These are phyloP conservation scores for Eragrostis nindensis DNA, from an alignment of 176 grass and related monocot species.

Conservation along the genomic window DNA sequence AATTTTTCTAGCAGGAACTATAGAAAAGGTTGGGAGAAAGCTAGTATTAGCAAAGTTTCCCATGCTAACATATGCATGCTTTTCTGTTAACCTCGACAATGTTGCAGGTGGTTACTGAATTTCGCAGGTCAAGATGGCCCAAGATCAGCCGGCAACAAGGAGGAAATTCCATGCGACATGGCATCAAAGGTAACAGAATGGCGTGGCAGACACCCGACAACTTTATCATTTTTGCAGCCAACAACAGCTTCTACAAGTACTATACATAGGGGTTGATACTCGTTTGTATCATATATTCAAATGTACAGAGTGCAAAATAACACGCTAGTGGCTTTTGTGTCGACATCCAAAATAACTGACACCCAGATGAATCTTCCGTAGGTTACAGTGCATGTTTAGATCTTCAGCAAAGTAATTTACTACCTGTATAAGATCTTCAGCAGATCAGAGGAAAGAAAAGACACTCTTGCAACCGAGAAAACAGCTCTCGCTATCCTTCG, in stretches of 20 bases:
- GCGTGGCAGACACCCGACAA: constrained; percentile 69
- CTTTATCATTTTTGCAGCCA: constrained; percentile 60
- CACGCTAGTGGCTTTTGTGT: neutral
- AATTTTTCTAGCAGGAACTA: constrained; percentile 29
- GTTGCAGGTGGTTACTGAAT: neutral
- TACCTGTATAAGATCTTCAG: constrained; percentile 6
- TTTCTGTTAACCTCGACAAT: neutral
- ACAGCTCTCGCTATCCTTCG: constrained; percentile 22
- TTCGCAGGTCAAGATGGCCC: constrained; percentile 44
- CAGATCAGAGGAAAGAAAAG: constrained; percentile 72
- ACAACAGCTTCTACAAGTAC: constrained; percentile 77
- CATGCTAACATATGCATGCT: neutral
- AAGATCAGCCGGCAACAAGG: constrained; percentile 39
- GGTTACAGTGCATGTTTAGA: neutral
- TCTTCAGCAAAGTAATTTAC: neutral
- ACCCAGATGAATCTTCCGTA: neutral
- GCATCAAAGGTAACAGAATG: constrained; percentile 60
- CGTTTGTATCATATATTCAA: neutral
- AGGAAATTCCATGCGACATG: constrained; percentile 53
- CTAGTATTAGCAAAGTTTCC: neutral
- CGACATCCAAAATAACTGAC: neutral
- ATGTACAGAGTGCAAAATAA: neutral
- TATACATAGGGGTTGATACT: constrained; percentile 47
- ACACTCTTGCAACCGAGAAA: constrained; percentile 69
- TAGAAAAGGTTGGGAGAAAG: constrained; percentile 34